A percentile compares a stretch with the other conserved stretches of the same genome.
These are phyloP conservation scores for Astrephomene gubernaculifera DNA, from an alignment of 139 green algal genomes.

Conservation along the genomic window DNA sequence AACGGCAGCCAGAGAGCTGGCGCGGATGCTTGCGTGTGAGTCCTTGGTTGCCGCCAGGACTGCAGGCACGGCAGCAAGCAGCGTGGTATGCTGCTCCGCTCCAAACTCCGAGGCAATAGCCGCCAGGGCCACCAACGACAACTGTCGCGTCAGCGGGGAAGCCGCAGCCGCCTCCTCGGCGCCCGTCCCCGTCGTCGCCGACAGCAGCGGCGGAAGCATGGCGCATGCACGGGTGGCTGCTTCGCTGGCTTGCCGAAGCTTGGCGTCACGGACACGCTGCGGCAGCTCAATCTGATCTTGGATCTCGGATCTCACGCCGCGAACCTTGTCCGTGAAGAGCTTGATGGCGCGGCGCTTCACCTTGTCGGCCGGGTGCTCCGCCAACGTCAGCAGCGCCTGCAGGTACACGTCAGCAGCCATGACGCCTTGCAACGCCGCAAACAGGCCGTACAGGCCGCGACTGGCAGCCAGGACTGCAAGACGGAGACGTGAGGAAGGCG, in stretches of 20 bases:
- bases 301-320: constrained; percentile 42
- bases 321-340: constrained; percentile 62
- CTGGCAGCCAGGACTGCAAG: constrained; percentile 44
- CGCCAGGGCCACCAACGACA: constrained; percentile 62
- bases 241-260: constrained; percentile 1
- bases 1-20: constrained; percentile 56
- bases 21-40: constrained; percentile 58
- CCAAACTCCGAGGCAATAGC: constrained; percentile 56
- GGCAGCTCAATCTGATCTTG: constrained; percentile 43
- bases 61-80: constrained; percentile 64
- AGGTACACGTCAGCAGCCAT: constrained; percentile 65
- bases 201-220: constrained; percentile 46
- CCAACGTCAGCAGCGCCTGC: constrained; percentile 62
- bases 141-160: constrained; percentile 51
- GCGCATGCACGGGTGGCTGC: constrained; percentile 50
- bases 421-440: constrained; percentile 63
- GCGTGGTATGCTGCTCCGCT: constrained; percentile 46
- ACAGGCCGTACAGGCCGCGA: constrained; percentile 61
- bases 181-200: neutral
- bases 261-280: constrained; percentile 20
- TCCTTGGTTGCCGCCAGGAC: constrained; percentile 57
- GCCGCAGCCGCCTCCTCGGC: neutral
- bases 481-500: neutral
- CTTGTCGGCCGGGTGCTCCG: constrained; percentile 46
- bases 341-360: constrained; percentile 70